A percentile compares a stretch with the other conserved stretches of the same genome.
Evolutionary conservation across 495 filamentous ascomycete genomes (phyloP).

Genomic region (Daldinia bambusicola): DNA sequence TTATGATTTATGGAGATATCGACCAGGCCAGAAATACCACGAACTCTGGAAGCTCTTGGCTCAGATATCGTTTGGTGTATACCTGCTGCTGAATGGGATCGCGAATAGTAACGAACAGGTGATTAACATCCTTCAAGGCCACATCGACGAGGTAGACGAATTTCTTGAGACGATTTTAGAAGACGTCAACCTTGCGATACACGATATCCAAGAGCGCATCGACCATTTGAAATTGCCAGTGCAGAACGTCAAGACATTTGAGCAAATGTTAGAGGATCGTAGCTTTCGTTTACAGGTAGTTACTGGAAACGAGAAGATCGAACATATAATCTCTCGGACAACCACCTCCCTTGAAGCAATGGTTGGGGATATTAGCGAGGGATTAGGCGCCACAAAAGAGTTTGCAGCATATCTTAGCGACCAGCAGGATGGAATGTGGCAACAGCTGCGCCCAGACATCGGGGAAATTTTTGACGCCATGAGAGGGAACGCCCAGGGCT

Average conservation of each 20-base stretch:
- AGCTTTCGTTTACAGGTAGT: slow-evolving; percentile 83
- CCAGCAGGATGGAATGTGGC: slow-evolving; percentile 68
- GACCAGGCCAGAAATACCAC: slow-evolving; percentile 73
- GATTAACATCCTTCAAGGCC: slow-evolving; percentile 86
- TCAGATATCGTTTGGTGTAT: slow-evolving; percentile 93
- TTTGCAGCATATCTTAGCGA: slow-evolving; percentile 78
- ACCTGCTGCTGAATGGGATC: slow-evolving; percentile 83
- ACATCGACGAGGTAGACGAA: slow-evolving; percentile 92
- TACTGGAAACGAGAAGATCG: slow-evolving; percentile 89
- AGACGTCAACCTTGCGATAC: slow-evolving; percentile 83
- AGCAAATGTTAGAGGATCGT: slow-evolving; percentile 86
- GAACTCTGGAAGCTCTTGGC: slow-evolving; percentile 89
- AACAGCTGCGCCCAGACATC: slow-evolving; percentile 60
- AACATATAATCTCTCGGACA: slow-evolving; percentile 85
- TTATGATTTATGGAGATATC: slow-evolving; percentile 77
- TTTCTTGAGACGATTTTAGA: slow-evolving; percentile 87
- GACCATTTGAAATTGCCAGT: slow-evolving; percentile 84
- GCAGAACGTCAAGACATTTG: slow-evolving; percentile 83
- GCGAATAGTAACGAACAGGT: slow-evolving; percentile 90
- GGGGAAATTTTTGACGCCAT: slow-evolving; percentile 79
- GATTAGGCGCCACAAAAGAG: slow-evolving; percentile 77
- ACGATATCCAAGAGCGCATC: slow-evolving; percentile 77
- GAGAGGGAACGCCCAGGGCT: slow-evolving; percentile 87
- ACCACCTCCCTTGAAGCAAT: slow-evolving; percentile 76
- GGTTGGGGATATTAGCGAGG: slow-evolving; percentile 80